Conservation (phyloP, 75 land plant species). For the Pinus tabuliformis region DNA sequence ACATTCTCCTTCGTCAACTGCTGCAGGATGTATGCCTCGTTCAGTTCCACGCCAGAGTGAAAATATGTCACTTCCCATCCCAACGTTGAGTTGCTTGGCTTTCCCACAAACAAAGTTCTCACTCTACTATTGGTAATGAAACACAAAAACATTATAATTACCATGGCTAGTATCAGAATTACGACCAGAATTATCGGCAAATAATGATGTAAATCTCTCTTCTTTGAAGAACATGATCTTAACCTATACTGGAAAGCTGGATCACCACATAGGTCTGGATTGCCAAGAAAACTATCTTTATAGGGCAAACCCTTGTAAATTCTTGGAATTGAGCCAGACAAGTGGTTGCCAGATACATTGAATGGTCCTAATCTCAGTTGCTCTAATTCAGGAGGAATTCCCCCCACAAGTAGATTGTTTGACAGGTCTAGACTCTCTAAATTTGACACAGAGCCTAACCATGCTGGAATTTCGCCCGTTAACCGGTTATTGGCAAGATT, state of each 20-base stretch:
- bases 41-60: slow-evolving; percentile 48
- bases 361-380: slow-evolving; percentile 43
- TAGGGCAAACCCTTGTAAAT: slow-evolving; percentile 24
- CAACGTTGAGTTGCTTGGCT: slow-evolving; percentile 12
- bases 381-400: slow-evolving; percentile 51
- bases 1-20: slow-evolving; percentile 71
- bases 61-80: slow-evolving; percentile 77
- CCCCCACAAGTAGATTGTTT: slow-evolving; percentile 49
- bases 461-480: slow-evolving; percentile 26
- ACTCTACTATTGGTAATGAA: too few species aligned
- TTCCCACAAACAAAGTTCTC: neutral
- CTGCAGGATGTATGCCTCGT: slow-evolving; percentile 53
- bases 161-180: too few species aligned
- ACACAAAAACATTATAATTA: too few species aligned
- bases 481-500: slow-evolving; percentile 25
- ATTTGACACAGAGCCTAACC: slow-evolving; percentile 9
- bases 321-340: slow-evolving; percentile 56
- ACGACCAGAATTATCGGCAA: too few species aligned
- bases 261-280: slow-evolving; percentile 56
- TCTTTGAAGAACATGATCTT: neutral
- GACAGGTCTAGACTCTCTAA: slow-evolving; percentile 60
- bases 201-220: too few species aligned
- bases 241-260: neutral
- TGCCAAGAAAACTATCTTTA: slow-evolving; percentile 50
- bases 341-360: slow-evolving; percentile 64